These are phyloP conservation scores for Fusarium virguliforme DNA, from an alignment of 2,329 filamentous ascomycete genomes.

Conservation along the genomic window DNA sequence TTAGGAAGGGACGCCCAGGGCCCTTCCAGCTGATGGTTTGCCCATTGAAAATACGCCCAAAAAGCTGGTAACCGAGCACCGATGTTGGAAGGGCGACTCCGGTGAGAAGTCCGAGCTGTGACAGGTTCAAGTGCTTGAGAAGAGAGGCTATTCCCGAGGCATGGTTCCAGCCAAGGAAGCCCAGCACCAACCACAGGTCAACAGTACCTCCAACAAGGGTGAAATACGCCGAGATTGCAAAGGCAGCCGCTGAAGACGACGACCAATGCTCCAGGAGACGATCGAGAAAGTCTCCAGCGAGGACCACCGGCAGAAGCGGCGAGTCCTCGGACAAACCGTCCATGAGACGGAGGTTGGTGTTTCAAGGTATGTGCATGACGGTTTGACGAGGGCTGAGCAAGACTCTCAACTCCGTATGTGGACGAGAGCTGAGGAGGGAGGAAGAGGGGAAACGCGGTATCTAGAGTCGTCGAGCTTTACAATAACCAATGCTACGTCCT, in stretches of 20 bases:
- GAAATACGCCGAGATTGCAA: conserved; percentile 38
- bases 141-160: conserved; percentile 17
- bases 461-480: conserved; percentile 21
- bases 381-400: conserved; percentile 12
- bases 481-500: conserved; percentile 18
- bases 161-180: conserved; percentile 45
- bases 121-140: conserved; percentile 15
- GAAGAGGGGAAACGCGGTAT: conserved; percentile 11
- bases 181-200: conserved; percentile 49
- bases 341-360: conserved; percentile 40
- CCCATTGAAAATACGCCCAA: neutral
- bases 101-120: conserved; percentile 15
- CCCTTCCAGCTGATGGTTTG: conserved; percentile 19
- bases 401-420: neutral
- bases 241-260: neutral
- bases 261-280: conserved; percentile 17
- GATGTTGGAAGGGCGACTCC: neutral
- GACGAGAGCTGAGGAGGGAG: conserved; percentile 14
- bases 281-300: conserved; percentile 44
- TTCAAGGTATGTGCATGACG: conserved; percentile 34
- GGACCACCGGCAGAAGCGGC: conserved; percentile 42
- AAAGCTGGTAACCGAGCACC: neutral
- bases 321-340: conserved; percentile 50
- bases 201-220: conserved; percentile 37
- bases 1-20: conserved; percentile 65